Conservation (phyloP, 768 basidiomycete species). For the Boletus bicolor region DNA sequence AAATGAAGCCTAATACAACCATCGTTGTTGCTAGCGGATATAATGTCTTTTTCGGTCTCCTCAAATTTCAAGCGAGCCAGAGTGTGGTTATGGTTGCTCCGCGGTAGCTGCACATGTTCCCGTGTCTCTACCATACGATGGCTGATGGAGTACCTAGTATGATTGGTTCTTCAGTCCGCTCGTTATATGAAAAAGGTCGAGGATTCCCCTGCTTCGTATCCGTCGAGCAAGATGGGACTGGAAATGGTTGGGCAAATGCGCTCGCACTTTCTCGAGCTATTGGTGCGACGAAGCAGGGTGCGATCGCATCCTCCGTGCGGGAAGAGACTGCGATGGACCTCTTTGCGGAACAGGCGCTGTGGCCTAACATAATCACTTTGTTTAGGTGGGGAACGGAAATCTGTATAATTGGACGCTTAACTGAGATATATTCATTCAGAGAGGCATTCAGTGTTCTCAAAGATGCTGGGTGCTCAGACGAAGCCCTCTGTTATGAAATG, state of each 20-base stretch:
- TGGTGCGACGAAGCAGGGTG: slow-evolving; percentile 61
- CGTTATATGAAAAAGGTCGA: slow-evolving; percentile 54
- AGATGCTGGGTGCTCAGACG: slow-evolving; percentile 63
- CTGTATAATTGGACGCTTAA: not conserved
- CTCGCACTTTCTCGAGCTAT: slow-evolving; percentile 56
- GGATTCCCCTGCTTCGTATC: slow-evolving; percentile 67
- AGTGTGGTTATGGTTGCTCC: slow-evolving; percentile 69
- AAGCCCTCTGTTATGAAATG: slow-evolving; percentile 67
- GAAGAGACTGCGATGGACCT: slow-evolving; percentile 67
- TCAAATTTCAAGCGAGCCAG: slow-evolving; percentile 50
- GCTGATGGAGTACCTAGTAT: slow-evolving; percentile 37
- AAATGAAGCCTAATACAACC: slow-evolving; percentile 45
- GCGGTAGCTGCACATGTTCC: slow-evolving; percentile 30
- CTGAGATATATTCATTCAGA: slow-evolving; percentile 29
- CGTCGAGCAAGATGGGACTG: slow-evolving; percentile 59
- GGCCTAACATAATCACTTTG: slow-evolving; percentile 65
- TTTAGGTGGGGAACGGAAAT: slow-evolving; percentile 41
- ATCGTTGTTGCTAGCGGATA: slow-evolving; percentile 64
- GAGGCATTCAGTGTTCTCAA: slow-evolving; percentile 61
- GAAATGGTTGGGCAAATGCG: slow-evolving; percentile 43
- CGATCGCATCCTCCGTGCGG: slow-evolving; percentile 57
- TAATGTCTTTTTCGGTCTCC: slow-evolving; percentile 59
- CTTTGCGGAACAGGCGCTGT: slow-evolving; percentile 62
- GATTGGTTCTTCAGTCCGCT: slow-evolving; percentile 65
- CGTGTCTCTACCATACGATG: not conserved